These are phyloP conservation scores for Thelonectria olida DNA, from an alignment of 2,329 filamentous ascomycete species.

Conservation along the genomic window DNA sequence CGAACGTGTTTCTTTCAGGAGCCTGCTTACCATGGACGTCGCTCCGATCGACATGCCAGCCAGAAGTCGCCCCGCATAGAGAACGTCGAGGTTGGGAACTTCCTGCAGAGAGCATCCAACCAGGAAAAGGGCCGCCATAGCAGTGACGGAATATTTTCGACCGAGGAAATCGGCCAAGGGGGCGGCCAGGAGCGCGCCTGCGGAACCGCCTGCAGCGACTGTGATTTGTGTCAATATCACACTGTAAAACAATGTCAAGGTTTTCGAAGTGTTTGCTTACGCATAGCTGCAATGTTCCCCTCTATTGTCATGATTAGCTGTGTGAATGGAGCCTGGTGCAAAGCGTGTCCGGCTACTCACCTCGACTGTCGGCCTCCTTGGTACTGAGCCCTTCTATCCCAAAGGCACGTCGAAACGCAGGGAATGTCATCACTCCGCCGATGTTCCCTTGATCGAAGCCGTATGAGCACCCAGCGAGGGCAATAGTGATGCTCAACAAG, in stretches of 20 bases:
- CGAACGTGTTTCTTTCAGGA: too few species aligned
- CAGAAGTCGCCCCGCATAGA: conserved; percentile 12
- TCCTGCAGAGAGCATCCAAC: conserved; percentile 15
- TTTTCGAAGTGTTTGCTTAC: not conserved
- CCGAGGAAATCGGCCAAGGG: conserved; percentile 17
- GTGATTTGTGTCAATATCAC: not conserved
- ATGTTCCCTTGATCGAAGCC: conserved; percentile 20
- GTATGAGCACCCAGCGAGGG: conserved; percentile 9
- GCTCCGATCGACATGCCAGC: conserved; percentile 12
- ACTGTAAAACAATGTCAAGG: not conserved
- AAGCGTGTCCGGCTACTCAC: not conserved
- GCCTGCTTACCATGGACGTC: conserved; percentile 14
- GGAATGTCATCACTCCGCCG: conserved; percentile 16
- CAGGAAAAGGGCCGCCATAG: conserved; percentile 11
- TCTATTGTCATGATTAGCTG: conserved; percentile 4
- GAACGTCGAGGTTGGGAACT: conserved; percentile 9
- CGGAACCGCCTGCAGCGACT: conserved; percentile 20
- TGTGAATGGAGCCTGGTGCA: not conserved
- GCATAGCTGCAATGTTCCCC: conserved; percentile 20
- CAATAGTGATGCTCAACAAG: conserved; percentile 8
- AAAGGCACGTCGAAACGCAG: conserved; percentile 14
- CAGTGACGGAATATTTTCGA: conserved; percentile 12
- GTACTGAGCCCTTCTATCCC: conserved; percentile 7
- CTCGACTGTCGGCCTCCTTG: not conserved
- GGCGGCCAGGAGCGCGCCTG: conserved; percentile 7